A percentile compares a stretch with the other conserved stretches of the same genome.
Conservation (phyloP, 1,284 basidiomycete species). For the Austroboletus niveus region DNA sequence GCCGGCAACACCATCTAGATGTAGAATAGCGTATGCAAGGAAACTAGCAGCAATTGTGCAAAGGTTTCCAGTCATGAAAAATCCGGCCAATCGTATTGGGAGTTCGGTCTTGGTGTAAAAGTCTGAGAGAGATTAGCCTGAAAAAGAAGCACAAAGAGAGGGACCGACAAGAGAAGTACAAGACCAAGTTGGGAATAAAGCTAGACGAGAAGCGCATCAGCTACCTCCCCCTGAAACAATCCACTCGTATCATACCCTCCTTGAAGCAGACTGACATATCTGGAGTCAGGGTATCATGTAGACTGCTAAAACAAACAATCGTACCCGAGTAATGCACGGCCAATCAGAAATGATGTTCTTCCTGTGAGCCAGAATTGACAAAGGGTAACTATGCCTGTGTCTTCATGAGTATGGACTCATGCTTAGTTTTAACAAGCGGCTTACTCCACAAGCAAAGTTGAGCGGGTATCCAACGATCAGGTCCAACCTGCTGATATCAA, state of each 20-base stretch:
- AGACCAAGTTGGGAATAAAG: neutral
- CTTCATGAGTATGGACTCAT: neutral
- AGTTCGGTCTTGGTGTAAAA: slow-evolving; percentile 68
- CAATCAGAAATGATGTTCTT: slow-evolving; percentile 50
- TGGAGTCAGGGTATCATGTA: slow-evolving; percentile 3
- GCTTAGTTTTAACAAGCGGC: slow-evolving; percentile 16
- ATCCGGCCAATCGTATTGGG: slow-evolving; percentile 61
- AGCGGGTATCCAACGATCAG: slow-evolving; percentile 72
- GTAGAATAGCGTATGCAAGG: slow-evolving; percentile 61
- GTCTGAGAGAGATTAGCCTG: slow-evolving; percentile 3
- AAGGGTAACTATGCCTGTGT: slow-evolving; percentile 37
- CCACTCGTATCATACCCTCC: slow-evolving; percentile 43
- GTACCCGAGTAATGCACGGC: slow-evolving; percentile 43
- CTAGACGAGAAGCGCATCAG: slow-evolving; percentile 25
- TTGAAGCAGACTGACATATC: slow-evolving; percentile 47
- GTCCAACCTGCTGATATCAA: slow-evolving; percentile 43
- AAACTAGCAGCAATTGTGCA: slow-evolving; percentile 54
- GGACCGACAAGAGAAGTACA: slow-evolving; percentile 42
- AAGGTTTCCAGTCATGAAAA: slow-evolving; percentile 57
- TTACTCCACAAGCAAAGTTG: slow-evolving; percentile 41
- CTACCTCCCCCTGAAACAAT: neutral
- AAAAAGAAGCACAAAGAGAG: neutral
- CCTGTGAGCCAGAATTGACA: slow-evolving; percentile 64
- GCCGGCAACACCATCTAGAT: slow-evolving; percentile 54
- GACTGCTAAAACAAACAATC: neutral